Evolutionary conservation across 1,284 basidiomycete species (phyloP).

Genomic region (Ganoderma meredithae): DNA sequence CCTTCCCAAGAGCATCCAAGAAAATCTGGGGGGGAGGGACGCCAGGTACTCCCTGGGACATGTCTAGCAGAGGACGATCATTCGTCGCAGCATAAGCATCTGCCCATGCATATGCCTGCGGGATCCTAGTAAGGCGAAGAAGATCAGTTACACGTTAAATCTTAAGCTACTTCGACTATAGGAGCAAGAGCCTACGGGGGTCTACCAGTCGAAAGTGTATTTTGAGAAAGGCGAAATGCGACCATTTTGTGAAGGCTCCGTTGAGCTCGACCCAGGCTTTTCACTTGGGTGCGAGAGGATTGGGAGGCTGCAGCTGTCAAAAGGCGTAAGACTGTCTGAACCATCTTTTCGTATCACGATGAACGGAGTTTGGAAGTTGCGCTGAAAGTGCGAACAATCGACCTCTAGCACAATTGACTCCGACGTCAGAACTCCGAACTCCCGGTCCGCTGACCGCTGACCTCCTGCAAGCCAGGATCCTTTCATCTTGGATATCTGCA

Average conservation of each 20-base stretch:
- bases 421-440: background rate
- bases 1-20: constrained; percentile 56
- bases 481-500: too few species aligned
- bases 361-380: background rate
- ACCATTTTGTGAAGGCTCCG: background rate
- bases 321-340: background rate
- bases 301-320: background rate
- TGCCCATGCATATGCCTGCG: constrained; percentile 74
- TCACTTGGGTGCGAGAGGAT: background rate
- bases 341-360: background rate
- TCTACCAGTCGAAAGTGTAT: constrained; percentile 12
- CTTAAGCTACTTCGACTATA: background rate
- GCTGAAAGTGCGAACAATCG: background rate
- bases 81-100: constrained; percentile 52
- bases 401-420: background rate
- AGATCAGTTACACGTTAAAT: background rate
- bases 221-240: constrained; percentile 12
- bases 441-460: background rate
- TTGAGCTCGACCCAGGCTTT: background rate
- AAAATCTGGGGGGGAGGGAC: constrained; percentile 65
- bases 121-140: constrained; percentile 56
- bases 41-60: constrained; percentile 83
- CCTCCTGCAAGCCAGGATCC: too few species aligned
- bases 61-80: constrained; percentile 67
- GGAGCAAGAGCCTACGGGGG: constrained; percentile 12